Evolutionary conservation across 345 rosid genomes (phyloP).

Genomic region (Toxicodendron radicans): DNA sequence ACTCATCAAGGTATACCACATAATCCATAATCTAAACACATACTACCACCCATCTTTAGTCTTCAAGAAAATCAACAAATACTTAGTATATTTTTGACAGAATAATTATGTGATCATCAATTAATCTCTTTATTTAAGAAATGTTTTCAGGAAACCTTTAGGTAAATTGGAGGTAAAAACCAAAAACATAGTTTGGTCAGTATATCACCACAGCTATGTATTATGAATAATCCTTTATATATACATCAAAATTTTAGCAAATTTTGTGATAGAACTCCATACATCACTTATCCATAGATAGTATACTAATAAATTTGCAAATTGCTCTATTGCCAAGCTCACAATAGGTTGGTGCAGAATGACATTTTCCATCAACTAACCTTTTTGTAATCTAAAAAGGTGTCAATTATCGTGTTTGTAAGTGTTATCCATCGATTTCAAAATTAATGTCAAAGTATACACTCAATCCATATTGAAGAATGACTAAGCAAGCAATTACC

Average conservation of each 20-base stretch:
- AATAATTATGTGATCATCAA: background rate
- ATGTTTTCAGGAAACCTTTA: background rate
- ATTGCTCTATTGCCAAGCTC: background rate
- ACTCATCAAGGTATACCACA: background rate
- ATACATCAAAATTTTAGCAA: background rate
- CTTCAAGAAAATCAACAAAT: background rate
- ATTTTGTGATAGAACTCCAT: background rate
- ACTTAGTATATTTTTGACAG: background rate
- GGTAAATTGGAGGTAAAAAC: background rate
- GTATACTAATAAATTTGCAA: background rate
- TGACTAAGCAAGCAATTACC: constrained; percentile 45
- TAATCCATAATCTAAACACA: constrained; percentile 1
- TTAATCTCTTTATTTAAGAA: background rate
- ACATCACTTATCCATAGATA: background rate
- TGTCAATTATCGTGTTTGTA: constrained; percentile 2
- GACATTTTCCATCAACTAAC: background rate
- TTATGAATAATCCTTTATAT: background rate
- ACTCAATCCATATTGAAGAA: constrained; percentile 1
- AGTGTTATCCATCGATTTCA: background rate
- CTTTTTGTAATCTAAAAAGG: constrained; percentile 7
- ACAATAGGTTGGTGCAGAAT: background rate
- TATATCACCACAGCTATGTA: background rate
- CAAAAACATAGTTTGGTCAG: background rate
- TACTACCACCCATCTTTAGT: background rate
- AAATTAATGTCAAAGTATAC: background rate